These are phyloP conservation scores for Ophiocordyceps camponoti-rufipedis DNA, from an alignment of 2,329 filamentous ascomycete species.

Conservation along the genomic window DNA sequence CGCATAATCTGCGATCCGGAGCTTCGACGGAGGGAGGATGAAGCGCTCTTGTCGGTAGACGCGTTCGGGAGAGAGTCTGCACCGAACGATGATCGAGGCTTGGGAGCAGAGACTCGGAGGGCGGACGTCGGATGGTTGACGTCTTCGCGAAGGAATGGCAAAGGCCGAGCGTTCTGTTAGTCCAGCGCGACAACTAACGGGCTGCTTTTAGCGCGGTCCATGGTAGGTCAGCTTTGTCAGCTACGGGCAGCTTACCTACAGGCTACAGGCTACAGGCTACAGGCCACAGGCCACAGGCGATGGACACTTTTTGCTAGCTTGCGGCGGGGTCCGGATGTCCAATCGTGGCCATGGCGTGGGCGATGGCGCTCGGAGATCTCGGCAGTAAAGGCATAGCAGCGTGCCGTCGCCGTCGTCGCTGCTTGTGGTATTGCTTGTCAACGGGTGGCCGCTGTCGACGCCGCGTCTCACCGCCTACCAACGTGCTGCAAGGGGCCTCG, in stretches of 20 bases:
- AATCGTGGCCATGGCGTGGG: neutral
- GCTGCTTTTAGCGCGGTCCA: too few relatives aligned
- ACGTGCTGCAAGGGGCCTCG: neutral
- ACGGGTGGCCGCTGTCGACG: neutral
- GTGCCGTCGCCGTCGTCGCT: neutral
- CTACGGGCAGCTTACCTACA: neutral
- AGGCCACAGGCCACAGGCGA: too few relatives aligned
- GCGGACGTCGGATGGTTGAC: neutral
- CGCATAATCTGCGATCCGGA: conserved; percentile 5
- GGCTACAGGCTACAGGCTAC: too few relatives aligned
- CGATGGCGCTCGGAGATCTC: neutral
- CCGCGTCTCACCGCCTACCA: neutral
- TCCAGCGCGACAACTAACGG: neutral
- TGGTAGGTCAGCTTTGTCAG: neutral
- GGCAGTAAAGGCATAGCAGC: neutral
- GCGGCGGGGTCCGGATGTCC: neutral
- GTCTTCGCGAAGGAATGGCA: neutral
- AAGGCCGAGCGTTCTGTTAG: neutral
- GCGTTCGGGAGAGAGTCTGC: neutral
- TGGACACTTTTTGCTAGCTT: too few relatives aligned
- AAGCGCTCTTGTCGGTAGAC: neutral
- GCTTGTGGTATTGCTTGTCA: too few relatives aligned
- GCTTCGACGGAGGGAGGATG: too few relatives aligned
- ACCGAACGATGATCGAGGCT: neutral
- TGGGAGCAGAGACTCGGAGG: neutral